phyloP scores from a whole-genome alignment of 352 stramenopile species.

The Globisporangium parvum region DNA sequence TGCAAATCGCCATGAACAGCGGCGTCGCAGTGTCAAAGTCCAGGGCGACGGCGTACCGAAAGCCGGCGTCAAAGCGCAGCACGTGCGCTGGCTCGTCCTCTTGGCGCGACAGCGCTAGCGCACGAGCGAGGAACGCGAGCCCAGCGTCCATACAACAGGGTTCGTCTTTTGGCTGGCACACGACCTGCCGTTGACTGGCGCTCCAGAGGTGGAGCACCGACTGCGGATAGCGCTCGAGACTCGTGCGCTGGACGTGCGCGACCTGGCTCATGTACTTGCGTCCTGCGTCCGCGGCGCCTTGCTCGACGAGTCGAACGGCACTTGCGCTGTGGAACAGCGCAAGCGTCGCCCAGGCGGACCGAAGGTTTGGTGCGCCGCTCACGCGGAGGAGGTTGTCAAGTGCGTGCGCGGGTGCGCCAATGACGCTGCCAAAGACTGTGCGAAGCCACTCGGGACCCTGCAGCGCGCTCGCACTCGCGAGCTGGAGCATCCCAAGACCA shows the following conservation, averaged over 20 bases:
- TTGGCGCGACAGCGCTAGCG: conserved; percentile 4
- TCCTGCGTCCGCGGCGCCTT: conserved; percentile 2
- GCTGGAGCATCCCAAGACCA: conserved; percentile 26
- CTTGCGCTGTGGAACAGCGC: conserved; percentile 24
- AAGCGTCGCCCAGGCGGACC: conserved; percentile 26
- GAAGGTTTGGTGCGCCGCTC: conserved; percentile 12
- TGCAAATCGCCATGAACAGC: conserved; percentile 32
- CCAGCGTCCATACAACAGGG: not conserved
- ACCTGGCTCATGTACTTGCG: conserved; percentile 4
- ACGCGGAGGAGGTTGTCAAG: conserved; percentile 20
- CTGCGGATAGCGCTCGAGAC: conserved; percentile 18
- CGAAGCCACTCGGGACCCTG: conserved; percentile 27
- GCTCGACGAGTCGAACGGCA: conserved; percentile 20
- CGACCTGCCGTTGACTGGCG: conserved; percentile 9
- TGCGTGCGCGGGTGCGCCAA: conserved; percentile 18
- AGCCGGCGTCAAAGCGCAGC: conserved; percentile 31
- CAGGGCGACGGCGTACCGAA: conserved; percentile 19
- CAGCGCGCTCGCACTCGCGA: conserved; percentile 19
- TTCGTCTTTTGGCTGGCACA: not conserved
- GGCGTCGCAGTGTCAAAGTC: conserved; percentile 21
- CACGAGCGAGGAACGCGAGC: not conserved
- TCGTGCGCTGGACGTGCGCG: conserved; percentile 9
- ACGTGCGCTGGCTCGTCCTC: conserved; percentile 25
- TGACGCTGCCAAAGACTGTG: conserved; percentile 11
- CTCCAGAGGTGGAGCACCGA: conserved; percentile 38